Evolutionary conservation across 805 yeast species (phyloP).

Genomic region (Huiozyma sinensis): DNA sequence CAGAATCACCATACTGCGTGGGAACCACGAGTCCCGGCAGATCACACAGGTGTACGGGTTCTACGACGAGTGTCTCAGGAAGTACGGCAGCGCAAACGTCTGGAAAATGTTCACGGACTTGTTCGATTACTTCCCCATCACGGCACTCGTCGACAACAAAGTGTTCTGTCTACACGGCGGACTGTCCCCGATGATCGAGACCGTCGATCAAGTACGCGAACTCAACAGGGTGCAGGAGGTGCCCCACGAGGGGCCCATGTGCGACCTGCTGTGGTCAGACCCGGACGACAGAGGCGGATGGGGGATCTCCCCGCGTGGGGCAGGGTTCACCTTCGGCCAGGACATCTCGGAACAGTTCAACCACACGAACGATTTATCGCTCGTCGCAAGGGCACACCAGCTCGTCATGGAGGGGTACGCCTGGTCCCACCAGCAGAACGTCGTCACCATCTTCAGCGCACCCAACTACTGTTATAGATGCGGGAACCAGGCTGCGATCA

Average conservation of each 20-base stretch:
- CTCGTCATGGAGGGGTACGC: conserved; percentile 95
- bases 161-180: conserved; percentile 94
- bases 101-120: conserved; percentile 89
- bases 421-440: conserved; percentile 91
- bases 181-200: conserved; percentile 86
- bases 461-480: conserved; percentile 96
- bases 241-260: conserved; percentile 97
- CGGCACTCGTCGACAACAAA: conserved; percentile 84
- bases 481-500: conserved; percentile 95
- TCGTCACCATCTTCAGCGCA: conserved; percentile 88
- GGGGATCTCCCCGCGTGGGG: conserved; percentile 97
- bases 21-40: conserved; percentile 92
- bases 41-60: conserved; percentile 94
- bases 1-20: conserved; percentile 85
- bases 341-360: conserved; percentile 90
- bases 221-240: conserved; percentile 89
- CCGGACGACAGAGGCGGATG: conserved; percentile 97
- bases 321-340: conserved; percentile 96
- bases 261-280: conserved; percentile 92
- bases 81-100: conserved; percentile 84
- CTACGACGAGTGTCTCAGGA: conserved; percentile 89
- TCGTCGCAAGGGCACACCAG: conserved; percentile 93
- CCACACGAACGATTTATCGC: conserved; percentile 72
- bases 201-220: conserved; percentile 85
- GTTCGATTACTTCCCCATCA: conserved; percentile 86